These are phyloP conservation scores for Thuja plicata DNA, from an alignment of 83 land plant species.

Conservation along the genomic window DNA sequence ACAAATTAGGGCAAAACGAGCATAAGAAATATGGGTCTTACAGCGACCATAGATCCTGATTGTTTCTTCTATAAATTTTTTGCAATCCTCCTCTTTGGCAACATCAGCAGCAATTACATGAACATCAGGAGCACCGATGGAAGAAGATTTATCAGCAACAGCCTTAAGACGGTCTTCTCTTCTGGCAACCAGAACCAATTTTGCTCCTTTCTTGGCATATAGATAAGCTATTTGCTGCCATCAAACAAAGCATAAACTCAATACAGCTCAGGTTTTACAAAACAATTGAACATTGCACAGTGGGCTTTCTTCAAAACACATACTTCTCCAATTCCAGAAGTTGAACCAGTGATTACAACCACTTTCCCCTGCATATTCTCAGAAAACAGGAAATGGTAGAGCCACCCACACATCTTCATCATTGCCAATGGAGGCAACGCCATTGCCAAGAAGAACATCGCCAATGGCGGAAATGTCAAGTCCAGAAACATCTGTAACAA, in stretches of 20 bases:
- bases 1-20: no score
- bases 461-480: constrained; percentile 18
- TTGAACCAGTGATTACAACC: constrained; percentile 53
- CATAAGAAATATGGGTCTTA: constrained; percentile 18
- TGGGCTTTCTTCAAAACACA: constrained; percentile 20
- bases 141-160: constrained; percentile 37
- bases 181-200: constrained; percentile 40
- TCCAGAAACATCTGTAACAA: constrained; percentile 27
- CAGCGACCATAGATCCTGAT: constrained; percentile 54
- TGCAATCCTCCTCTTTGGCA: constrained; percentile 50
- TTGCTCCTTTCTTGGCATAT: constrained; percentile 55
- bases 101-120: constrained; percentile 60
- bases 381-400: constrained; percentile 15
- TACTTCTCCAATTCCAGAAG: constrained; percentile 76
- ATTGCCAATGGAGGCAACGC: neutral
- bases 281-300: neutral
- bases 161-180: constrained; percentile 28
- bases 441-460: neutral
- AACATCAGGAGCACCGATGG: constrained; percentile 52
- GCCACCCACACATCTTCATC: neutral
- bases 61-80: constrained; percentile 45
- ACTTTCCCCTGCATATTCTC: constrained; percentile 52
- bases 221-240: constrained; percentile 50
- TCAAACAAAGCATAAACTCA: neutral
- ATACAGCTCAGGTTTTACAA: neutral